Conservation (phyloP, 805 yeast species). For the Crinitomyces ghanaensis region DNA sequence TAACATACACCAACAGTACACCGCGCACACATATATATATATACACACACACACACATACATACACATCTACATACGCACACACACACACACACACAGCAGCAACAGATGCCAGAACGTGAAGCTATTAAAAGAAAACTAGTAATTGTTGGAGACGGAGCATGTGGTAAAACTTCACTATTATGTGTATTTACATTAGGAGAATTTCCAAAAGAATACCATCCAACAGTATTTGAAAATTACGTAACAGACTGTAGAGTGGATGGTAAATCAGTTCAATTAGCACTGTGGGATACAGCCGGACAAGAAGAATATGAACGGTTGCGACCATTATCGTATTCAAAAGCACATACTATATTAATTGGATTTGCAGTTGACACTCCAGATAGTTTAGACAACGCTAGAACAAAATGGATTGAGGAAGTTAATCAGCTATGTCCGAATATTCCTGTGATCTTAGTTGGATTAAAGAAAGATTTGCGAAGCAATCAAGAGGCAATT, state of each 20-base stretch:
- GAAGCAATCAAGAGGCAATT: conserved; percentile 33
- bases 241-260: conserved; percentile 86
- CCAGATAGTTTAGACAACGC: conserved; percentile 82
- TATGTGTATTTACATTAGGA: conserved; percentile 87
- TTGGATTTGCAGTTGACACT: conserved; percentile 76
- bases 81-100: neutral
- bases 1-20: no score
- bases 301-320: conserved; percentile 91
- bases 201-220: conserved; percentile 88
- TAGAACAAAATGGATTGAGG: conserved; percentile 75
- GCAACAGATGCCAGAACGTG: conserved; percentile 9
- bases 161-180: conserved; percentile 81
- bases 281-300: conserved; percentile 94
- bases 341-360: conserved; percentile 73
- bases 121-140: conserved; percentile 34
- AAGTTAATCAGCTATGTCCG: conserved; percentile 72
- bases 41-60: conserved; percentile 1
- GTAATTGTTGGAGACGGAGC: conserved; percentile 95
- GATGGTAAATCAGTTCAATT: conserved; percentile 86
- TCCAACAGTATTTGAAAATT: conserved; percentile 91
- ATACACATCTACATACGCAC: neutral
- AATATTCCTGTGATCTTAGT: conserved; percentile 65
- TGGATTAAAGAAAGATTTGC: conserved; percentile 75
- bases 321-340: conserved; percentile 80
- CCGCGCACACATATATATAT: no score